A percentile compares a stretch with the other conserved stretches of the same genome.
phyloP scores from a whole-genome alignment of 352 stramenopile genomes.

The Pythium myriotylum region DNA sequence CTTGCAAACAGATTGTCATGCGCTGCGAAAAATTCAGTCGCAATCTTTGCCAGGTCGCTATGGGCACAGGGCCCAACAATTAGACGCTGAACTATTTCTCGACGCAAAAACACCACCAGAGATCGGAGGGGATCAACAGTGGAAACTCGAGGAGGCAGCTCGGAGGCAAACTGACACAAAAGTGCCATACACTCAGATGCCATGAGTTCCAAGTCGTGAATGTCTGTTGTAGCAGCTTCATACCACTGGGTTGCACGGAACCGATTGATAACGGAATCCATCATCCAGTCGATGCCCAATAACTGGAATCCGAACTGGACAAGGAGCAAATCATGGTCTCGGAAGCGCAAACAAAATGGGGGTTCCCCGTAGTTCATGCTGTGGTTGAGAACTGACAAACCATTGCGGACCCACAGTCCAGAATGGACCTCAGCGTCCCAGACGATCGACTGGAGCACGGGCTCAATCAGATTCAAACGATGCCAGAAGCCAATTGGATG shows the following conservation, averaged over 20 bases:
- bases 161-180: constrained; percentile 73
- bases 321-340: constrained; percentile 80
- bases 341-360: constrained; percentile 84
- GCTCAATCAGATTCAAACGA: constrained; percentile 76
- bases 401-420: constrained; percentile 84
- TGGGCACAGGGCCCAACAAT: constrained; percentile 81
- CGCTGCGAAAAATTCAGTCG: constrained; percentile 77
- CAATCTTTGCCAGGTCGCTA: constrained; percentile 84
- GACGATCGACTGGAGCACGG: constrained; percentile 80
- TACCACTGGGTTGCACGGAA: constrained; percentile 74
- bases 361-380: constrained; percentile 91
- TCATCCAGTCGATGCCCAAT: constrained; percentile 74
- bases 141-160: constrained; percentile 67
- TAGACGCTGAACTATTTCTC: constrained; percentile 80
- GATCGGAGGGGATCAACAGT: constrained; percentile 52
- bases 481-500: constrained; percentile 82
- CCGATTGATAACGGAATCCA: constrained; percentile 70
- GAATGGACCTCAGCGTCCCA: constrained; percentile 88
- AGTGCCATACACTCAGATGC: constrained; percentile 80
- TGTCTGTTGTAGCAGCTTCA: constrained; percentile 40
- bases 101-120: constrained; percentile 68
- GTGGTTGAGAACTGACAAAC: constrained; percentile 84
- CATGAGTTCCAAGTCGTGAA: constrained; percentile 70
- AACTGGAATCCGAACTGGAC: constrained; percentile 81
- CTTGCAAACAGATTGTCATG: constrained; percentile 76